These are phyloP conservation scores for Sugiyamaella lignohabitans DNA, from an alignment of 805 yeast species.

Conservation along the genomic window DNA sequence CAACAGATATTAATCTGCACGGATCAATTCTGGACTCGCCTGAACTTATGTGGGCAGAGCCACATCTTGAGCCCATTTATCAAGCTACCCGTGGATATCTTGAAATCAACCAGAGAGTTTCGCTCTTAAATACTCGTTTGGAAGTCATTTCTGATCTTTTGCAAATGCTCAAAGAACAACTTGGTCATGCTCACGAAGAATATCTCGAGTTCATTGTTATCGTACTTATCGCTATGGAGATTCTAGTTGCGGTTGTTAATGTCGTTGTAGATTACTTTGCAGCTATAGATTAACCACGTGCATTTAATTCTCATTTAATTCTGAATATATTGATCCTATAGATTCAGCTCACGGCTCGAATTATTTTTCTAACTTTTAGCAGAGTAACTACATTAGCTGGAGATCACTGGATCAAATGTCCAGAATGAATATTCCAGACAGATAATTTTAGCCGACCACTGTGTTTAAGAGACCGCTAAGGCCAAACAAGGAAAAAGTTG, in stretches of 20 bases:
- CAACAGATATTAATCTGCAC: slow-evolving; percentile 38
- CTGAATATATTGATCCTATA: too few species aligned
- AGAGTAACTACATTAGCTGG: too few species aligned
- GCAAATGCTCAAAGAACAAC: slow-evolving; percentile 94
- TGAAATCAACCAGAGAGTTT: slow-evolving; percentile 91
- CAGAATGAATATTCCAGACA: too few species aligned
- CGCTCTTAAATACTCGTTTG: slow-evolving; percentile 78
- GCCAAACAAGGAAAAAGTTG: too few species aligned
- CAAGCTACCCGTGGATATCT: slow-evolving; percentile 94
- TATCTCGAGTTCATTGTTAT: slow-evolving; percentile 52
- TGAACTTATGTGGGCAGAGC: slow-evolving; percentile 98
- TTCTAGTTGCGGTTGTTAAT: slow-evolving; percentile 77
- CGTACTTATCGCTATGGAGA: slow-evolving; percentile 85
- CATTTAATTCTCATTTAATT: too few species aligned
- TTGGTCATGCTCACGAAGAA: slow-evolving; percentile 73
- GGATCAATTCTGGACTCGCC: slow-evolving; percentile 83
- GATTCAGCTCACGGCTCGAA: too few species aligned
- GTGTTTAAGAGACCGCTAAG: too few species aligned
- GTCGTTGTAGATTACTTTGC: slow-evolving; percentile 40
- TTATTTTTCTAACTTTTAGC: too few species aligned
- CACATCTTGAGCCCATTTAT: slow-evolving; percentile 93
- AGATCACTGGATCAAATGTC: too few species aligned
- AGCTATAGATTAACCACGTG: too few species aligned
- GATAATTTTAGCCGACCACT: too few species aligned
- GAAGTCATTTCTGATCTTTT: slow-evolving; percentile 90